Evolutionary conservation across 1,139 yeast genomes (phyloP).

Genomic region (Meyerozyma carpophila): DNA sequence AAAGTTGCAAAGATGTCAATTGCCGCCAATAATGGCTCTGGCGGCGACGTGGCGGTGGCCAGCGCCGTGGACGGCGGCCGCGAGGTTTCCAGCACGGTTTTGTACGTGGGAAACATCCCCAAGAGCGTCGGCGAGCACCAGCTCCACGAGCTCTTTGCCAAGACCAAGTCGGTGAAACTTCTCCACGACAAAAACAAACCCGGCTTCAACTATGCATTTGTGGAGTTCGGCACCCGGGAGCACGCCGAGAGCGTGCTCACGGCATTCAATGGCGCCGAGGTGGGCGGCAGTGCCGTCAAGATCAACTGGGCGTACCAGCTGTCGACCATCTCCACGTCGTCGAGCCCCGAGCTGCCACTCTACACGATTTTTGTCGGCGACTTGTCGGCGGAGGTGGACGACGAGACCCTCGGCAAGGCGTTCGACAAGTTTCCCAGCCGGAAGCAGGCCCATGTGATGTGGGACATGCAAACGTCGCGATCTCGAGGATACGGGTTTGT

Average conservation of each 20-base stretch:
- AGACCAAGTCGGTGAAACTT: conserved; percentile 57
- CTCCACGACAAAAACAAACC: conserved; percentile 70
- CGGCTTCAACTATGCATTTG: conserved; percentile 78
- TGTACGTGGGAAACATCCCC: conserved; percentile 74
- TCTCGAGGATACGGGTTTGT: conserved; percentile 92
- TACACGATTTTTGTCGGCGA: conserved; percentile 85
- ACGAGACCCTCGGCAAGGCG: conserved; percentile 57
- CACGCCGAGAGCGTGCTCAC: conserved; percentile 62
- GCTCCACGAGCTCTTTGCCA: conserved; percentile 55
- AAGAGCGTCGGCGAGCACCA: conserved; percentile 60
- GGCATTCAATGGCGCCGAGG: conserved; percentile 50
- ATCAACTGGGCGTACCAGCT: conserved; percentile 86
- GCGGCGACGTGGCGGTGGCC: conserved; percentile 37
- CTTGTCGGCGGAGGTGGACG: conserved; percentile 76
- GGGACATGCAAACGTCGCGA: conserved; percentile 94
- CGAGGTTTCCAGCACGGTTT: conserved; percentile 63
- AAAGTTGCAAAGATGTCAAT: no score
- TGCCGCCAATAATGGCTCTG: no score
- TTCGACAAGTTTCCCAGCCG: conserved; percentile 60
- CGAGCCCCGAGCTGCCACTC: conserved; percentile 46
- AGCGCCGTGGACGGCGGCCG: conserved; percentile 78
- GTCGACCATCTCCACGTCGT: conserved; percentile 43
- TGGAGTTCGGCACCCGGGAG: conserved; percentile 59
- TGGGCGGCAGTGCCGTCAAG: conserved; percentile 51
- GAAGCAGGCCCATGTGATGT: conserved; percentile 89